These are phyloP conservation scores for Solanum stenotomum DNA, from an alignment of 257 asterid genomes.

Conservation along the genomic window DNA sequence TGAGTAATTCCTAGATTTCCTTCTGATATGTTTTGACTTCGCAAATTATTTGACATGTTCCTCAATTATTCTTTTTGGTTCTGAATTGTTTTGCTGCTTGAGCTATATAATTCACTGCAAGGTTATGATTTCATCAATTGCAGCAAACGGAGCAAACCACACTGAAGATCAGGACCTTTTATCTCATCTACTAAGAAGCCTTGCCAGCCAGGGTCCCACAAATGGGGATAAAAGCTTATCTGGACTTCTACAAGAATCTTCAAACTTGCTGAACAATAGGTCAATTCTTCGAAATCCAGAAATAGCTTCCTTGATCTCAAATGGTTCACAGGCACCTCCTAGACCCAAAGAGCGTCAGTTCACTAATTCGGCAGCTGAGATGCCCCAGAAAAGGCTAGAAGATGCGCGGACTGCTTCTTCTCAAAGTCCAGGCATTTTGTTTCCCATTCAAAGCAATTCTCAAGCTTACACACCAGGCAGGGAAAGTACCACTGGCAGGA, in stretches of 20 bases:
- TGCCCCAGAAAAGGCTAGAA: conserved; percentile 23
- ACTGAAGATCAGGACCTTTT: conserved; percentile 53
- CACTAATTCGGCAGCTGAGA: conserved; percentile 20
- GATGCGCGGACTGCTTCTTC: conserved; percentile 25
- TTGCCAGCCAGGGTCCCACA: conserved; percentile 36
- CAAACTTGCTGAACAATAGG: conserved; percentile 32
- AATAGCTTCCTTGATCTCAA: conserved; percentile 30
- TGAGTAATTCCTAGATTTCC: conserved; percentile 24
- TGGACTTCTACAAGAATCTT: conserved; percentile 40
- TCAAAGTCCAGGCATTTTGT: conserved; percentile 31
- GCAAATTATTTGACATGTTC: background rate
- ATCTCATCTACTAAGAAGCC: conserved; percentile 64
- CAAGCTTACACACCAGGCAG: conserved; percentile 29
- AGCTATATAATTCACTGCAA: background rate
- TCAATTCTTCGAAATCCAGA: conserved; percentile 38
- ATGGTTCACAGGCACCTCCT: conserved; percentile 36
- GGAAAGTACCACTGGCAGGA: conserved; percentile 47
- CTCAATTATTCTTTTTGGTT: background rate
- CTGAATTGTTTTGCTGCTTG: background rate
- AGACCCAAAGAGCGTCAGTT: conserved; percentile 30
- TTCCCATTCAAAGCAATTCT: conserved; percentile 32
- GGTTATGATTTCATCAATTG: conserved; percentile 12
- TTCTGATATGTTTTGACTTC: background rate
- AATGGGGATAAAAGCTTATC: conserved; percentile 26
- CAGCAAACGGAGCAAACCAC: conserved; percentile 45